Evolutionary conservation across 2,329 filamentous ascomycete genomes (phyloP).

Genomic region (Cyanodermella asteris): DNA sequence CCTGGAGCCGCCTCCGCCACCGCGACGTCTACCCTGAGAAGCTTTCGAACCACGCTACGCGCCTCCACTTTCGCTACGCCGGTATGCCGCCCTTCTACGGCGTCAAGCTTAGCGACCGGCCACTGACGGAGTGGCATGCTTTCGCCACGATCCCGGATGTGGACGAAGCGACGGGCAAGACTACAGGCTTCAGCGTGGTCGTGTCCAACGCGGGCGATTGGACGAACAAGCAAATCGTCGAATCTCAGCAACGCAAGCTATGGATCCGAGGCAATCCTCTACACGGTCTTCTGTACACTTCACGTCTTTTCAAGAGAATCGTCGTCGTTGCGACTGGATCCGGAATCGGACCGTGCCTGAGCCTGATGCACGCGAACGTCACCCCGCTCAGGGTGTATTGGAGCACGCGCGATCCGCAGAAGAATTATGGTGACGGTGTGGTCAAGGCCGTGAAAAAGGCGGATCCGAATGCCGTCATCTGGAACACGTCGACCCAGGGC

Average conservation of each 20-base stretch:
- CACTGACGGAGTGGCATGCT: slow-evolving; percentile 50
- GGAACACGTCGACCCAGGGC: slow-evolving; percentile 40
- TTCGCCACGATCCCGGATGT: slow-evolving; percentile 52
- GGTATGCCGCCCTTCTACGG: slow-evolving; percentile 34
- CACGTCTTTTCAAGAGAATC: slow-evolving; percentile 41
- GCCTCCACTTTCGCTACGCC: slow-evolving; percentile 46
- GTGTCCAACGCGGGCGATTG: slow-evolving; percentile 57
- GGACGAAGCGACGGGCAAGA: slow-evolving; percentile 26
- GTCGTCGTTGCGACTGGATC: slow-evolving; percentile 51
- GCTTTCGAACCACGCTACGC: slow-evolving; percentile 50
- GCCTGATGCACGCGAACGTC: slow-evolving; percentile 31
- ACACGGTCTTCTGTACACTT: slow-evolving; percentile 44
- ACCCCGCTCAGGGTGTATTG: slow-evolving; percentile 41
- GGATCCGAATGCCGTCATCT: slow-evolving; percentile 41
- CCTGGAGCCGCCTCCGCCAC: slow-evolving; percentile 51
- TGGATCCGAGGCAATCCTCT: slow-evolving; percentile 49
- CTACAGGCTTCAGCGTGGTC: slow-evolving; percentile 49
- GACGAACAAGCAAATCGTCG: slow-evolving; percentile 41
- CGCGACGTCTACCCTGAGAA: slow-evolving; percentile 42
- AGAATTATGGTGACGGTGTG: slow-evolving; percentile 39
- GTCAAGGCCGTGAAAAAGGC: slow-evolving; percentile 32
- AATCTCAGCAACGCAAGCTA: slow-evolving; percentile 36
- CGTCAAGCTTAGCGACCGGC: slow-evolving; percentile 38
- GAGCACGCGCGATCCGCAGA: slow-evolving; percentile 39
- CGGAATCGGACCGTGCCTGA: slow-evolving; percentile 48